Percentiles rank a stretch among this genome's conserved stretches.
Evolutionary conservation across 305 asterid genomes (phyloP).

Genomic region (Rubia tinctorum): DNA sequence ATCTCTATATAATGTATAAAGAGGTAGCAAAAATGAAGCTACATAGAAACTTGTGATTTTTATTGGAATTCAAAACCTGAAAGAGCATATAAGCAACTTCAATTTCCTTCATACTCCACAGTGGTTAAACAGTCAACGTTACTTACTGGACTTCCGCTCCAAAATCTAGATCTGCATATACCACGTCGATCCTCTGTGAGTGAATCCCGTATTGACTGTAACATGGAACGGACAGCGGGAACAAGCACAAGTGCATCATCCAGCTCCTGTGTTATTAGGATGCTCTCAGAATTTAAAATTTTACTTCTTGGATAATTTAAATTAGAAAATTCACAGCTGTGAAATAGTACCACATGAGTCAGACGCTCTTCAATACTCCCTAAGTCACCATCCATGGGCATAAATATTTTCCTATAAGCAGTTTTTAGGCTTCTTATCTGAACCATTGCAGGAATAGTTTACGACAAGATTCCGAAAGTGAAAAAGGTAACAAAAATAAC

Average conservation of each 20-base stretch:
- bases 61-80: slow-evolving; percentile 9
- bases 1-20: not conserved
- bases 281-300: not conserved
- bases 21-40: not conserved
- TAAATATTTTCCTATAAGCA: slow-evolving; percentile 80
- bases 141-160: slow-evolving; percentile 29
- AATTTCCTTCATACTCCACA: not conserved
- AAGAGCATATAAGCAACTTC: not conserved
- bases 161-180: slow-evolving; percentile 74
- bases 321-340: slow-evolving; percentile 5
- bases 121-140: not conserved
- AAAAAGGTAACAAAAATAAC: slow-evolving; percentile 9
- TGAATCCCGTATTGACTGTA: slow-evolving; percentile 72
- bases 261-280: slow-evolving; percentile 47
- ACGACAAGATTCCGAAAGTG: slow-evolving; percentile 11
- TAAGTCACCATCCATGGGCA: slow-evolving; percentile 40
- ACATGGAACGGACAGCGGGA: slow-evolving; percentile 61
- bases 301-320: slow-evolving; percentile 8
- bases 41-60: not conserved
- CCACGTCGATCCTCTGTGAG: slow-evolving; percentile 75
- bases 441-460: slow-evolving; percentile 16
- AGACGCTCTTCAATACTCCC: slow-evolving; percentile 71
- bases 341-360: slow-evolving; percentile 53
- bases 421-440: slow-evolving; percentile 79
- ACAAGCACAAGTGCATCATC: slow-evolving; percentile 46